These are phyloP conservation scores for Proliferodiscus dingleyae DNA, from an alignment of 2,329 filamentous ascomycete genomes.

Conservation along the genomic window DNA sequence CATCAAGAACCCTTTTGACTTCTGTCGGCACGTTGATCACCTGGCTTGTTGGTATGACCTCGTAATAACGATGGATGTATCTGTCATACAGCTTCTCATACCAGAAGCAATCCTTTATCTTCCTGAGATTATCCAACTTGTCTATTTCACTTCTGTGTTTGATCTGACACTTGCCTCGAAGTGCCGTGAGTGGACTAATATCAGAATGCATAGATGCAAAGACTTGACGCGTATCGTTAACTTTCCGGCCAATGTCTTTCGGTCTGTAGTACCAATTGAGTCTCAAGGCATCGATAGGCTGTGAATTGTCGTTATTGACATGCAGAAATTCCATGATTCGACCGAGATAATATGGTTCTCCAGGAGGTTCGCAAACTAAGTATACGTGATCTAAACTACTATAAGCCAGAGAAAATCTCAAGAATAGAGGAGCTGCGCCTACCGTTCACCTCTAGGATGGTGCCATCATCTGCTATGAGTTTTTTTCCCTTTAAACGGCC, in stretches of 20 bases:
- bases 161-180: constrained; percentile 91
- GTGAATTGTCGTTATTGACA: constrained; percentile 64
- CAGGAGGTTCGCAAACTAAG: constrained; percentile 92
- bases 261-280: constrained; percentile 99
- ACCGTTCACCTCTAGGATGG: constrained; percentile 80
- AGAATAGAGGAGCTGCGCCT: constrained; percentile 36
- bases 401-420: constrained; percentile 14
- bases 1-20: constrained; percentile 92
- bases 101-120: constrained; percentile 84
- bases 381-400: constrained; percentile 71
- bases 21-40: constrained; percentile 95
- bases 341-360: constrained; percentile 95
- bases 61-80: constrained; percentile 97
- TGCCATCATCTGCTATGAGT: constrained; percentile 87
- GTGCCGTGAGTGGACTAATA: constrained; percentile 82
- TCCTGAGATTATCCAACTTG: constrained; percentile 78
- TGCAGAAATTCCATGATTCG: constrained; percentile 98
- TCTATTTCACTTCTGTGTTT: constrained; percentile 81
- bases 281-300: constrained; percentile 77
- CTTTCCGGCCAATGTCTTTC: constrained; percentile 89
- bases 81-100: constrained; percentile 97
- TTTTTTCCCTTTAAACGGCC: constrained; percentile 68
- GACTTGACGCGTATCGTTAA: constrained; percentile 82
- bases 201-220: constrained; percentile 99
- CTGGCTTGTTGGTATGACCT: constrained; percentile 84